A percentile compares a stretch with the other conserved stretches of the same genome.
These are phyloP conservation scores for Pseudoneurospora amorphoporcata DNA, from an alignment of 495 filamentous ascomycete genomes.

Conservation along the genomic window DNA sequence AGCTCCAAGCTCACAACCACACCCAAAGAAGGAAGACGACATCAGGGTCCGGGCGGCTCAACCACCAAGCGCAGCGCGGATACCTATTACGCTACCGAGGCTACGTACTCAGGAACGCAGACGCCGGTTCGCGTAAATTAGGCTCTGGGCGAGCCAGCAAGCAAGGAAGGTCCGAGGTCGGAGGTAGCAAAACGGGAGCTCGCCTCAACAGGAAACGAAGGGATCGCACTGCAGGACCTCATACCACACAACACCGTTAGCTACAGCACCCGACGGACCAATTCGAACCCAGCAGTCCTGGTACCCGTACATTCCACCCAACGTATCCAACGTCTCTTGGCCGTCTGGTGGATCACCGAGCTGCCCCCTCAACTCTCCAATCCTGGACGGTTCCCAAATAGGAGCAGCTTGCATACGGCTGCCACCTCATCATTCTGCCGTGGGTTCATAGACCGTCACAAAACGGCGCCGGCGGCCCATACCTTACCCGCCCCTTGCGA, in stretches of 20 bases:
- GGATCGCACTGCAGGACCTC: constrained; percentile 1
- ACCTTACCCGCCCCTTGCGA: constrained; percentile 21
- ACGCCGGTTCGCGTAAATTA: constrained; percentile 3
- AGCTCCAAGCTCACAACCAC: neutral
- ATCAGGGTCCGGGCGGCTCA: neutral
- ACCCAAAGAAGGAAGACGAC: neutral
- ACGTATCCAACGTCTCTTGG: constrained; percentile 1
- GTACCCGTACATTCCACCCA: neutral
- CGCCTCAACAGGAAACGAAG: neutral
- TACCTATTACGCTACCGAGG: neutral
- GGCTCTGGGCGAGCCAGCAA: neutral
- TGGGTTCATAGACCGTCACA: constrained; percentile 21
- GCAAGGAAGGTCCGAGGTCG: neutral
- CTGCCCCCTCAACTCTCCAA: constrained; percentile 12
- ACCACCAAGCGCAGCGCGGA: neutral
- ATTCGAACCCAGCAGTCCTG: neutral
- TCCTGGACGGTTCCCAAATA: constrained; percentile 19
- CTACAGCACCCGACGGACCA: neutral
- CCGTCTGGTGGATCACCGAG: constrained; percentile 9
- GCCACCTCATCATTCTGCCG: constrained; percentile 28
- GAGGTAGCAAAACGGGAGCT: neutral
- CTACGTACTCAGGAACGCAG: neutral
- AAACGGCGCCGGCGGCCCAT: constrained; percentile 15
- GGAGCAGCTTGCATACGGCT: constrained; percentile 25
- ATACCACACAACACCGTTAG: constrained; percentile 1